phyloP scores from a whole-genome alignment of 2,329 filamentous ascomycete genomes.

The Lithohypha guttulata region DNA sequence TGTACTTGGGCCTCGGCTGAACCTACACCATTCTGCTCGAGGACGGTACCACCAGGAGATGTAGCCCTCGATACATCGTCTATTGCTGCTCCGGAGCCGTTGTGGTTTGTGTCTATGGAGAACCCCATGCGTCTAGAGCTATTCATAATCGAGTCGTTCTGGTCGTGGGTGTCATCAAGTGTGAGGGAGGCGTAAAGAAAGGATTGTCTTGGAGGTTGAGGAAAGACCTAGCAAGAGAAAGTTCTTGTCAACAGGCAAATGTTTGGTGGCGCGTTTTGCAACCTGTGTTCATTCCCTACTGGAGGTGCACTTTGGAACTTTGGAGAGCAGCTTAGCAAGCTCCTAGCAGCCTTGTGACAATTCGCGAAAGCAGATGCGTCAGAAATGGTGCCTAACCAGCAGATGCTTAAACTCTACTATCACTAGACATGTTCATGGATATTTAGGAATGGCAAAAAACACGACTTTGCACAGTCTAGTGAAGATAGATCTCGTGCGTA shows the following conservation, averaged over 20 bases:
- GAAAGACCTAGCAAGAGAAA: neutral
- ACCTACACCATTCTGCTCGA: constrained; percentile 39
- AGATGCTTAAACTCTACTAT: neutral
- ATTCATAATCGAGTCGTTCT: constrained; percentile 5
- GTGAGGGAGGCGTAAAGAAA: neutral
- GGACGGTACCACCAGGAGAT: constrained; percentile 55
- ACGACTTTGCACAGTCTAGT: too few species aligned
- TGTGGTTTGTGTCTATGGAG: constrained; percentile 1
- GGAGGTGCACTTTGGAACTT: too few species aligned
- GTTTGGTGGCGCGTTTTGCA: neutral
- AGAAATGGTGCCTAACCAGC: neutral
- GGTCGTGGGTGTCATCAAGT: constrained; percentile 5
- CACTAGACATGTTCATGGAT: too few species aligned
- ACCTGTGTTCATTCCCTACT: neutral
- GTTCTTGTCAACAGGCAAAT: constrained; percentile 7
- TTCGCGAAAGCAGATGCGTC: neutral
- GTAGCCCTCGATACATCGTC: constrained; percentile 69
- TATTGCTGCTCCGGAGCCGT: constrained; percentile 25
- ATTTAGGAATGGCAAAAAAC: too few species aligned
- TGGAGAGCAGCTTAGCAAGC: constrained; percentile 9
- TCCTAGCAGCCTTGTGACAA: constrained; percentile 7
- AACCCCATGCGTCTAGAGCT: constrained; percentile 4
- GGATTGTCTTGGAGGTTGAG: neutral
- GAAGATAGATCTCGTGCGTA: too few species aligned
- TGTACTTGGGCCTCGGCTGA: constrained; percentile 49